Evolutionary conservation across 306 rosid species (phyloP).

Genomic region (Quercus alba): DNA sequence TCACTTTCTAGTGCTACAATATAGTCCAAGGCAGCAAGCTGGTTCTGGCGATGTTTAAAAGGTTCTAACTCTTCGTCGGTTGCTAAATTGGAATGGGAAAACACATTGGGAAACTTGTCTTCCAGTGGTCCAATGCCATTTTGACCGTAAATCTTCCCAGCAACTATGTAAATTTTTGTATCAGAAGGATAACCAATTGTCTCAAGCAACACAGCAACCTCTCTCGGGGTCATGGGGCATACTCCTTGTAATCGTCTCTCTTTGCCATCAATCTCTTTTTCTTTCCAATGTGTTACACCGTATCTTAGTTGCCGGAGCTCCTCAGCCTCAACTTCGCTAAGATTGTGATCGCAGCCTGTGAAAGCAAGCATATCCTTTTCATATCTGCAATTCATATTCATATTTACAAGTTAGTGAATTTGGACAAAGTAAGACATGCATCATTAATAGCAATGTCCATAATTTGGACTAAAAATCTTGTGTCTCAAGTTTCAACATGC

Average conservation of each 20-base stretch:
- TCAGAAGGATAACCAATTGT: constrained; percentile 64
- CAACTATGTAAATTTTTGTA: constrained; percentile 54
- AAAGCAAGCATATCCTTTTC: constrained; percentile 85
- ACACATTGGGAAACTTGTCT: constrained; percentile 45
- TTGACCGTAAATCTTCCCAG: constrained; percentile 51
- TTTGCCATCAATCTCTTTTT: constrained; percentile 44
- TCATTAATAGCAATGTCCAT: neutral
- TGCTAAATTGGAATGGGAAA: constrained; percentile 48
- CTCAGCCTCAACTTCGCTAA: constrained; percentile 32
- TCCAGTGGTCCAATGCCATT: constrained; percentile 37
- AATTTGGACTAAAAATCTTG: neutral
- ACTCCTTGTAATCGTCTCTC: constrained; percentile 38
- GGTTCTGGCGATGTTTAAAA: constrained; percentile 38
- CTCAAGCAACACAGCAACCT: constrained; percentile 56
- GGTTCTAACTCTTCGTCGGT: constrained; percentile 53
- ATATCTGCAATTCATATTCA: constrained; percentile 37
- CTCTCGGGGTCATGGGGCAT: constrained; percentile 88
- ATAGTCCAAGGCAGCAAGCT: constrained; percentile 78
- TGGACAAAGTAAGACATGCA: neutral
- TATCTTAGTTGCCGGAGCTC: constrained; percentile 46
- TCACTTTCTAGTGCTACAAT: constrained; percentile 55
- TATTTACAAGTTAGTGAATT: neutral
- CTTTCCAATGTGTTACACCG: constrained; percentile 54
- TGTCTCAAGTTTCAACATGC: no score
- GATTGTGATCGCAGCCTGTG: constrained; percentile 68